Conservation (phyloP, 2,329 filamentous ascomycete species). For the Hypomyces rosellus region DNA sequence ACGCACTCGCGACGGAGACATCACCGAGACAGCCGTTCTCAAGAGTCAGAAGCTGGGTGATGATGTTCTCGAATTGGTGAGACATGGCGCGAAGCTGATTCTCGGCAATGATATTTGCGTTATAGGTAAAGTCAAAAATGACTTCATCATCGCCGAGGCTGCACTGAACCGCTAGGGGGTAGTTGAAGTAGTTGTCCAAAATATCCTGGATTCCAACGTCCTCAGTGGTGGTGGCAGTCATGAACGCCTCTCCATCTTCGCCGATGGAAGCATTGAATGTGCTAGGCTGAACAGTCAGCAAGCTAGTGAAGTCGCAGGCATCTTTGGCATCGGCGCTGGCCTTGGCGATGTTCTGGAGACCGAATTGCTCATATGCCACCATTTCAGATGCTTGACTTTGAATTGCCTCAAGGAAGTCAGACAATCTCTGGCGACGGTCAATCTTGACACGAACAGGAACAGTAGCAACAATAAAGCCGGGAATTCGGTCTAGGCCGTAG, state of each 20-base stretch:
- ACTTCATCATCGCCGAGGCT: not conserved
- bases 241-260: not conserved
- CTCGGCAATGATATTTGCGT: not conserved
- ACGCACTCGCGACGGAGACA: not conserved
- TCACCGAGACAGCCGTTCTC: not conserved
- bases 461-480: conserved; percentile 6
- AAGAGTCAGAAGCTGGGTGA: not conserved
- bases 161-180: conserved; percentile 2
- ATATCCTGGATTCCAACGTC: not conserved
- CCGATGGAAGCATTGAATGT: not conserved
- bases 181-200: not conserved
- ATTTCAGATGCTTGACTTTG: conserved; percentile 13
- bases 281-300: conserved; percentile 2
- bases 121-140: not conserved
- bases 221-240: too few species aligned
- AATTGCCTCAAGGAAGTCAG: conserved; percentile 9
- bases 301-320: conserved; percentile 6
- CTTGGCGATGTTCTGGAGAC: conserved; percentile 9
- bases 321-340: conserved; percentile 1
- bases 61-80: conserved; percentile 2
- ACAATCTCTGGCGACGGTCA: conserved; percentile 4
- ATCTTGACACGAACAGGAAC: conserved; percentile 13
- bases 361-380: conserved; percentile 5
- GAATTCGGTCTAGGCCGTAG: not conserved
- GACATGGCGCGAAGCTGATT: not conserved